Evolutionary conservation across 169 alveolate genomes (phyloP), one percentile per base, ranked within the genome.

Genomic region (Theileria luwenshuni): DNA sequence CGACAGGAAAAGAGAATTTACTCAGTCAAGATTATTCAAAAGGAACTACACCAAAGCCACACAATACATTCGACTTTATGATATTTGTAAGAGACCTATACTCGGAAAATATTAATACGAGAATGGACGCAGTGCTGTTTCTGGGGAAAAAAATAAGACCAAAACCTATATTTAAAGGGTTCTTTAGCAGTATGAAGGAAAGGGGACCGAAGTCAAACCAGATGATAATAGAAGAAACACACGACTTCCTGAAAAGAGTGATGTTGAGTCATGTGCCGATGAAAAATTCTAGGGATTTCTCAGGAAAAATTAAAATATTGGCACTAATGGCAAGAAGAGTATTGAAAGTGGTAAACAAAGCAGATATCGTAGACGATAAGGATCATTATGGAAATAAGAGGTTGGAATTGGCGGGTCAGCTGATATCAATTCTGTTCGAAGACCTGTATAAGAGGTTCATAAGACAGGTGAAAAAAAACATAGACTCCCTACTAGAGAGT

Each of bases 351-450:
- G 99, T 99, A 17, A 86, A 94, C 83, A 90, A 92, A 49, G 97
- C 95, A 69, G 96, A 94, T 35, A 84, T 94, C 28, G 67, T 84
- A 56, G 99, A 98, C 90, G 99, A 98, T 85, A 95, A 97, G 81
- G 99, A 98, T 84, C 98, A 98, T 85, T 98, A 97, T 90, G 99
- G 99, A 33, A 98, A 98, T 90, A 98, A 98, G 91, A 93, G 99
- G 76, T 90, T 98, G 70, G 99, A 98, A 91, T 90, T 97, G 51
- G 99, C 99, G 6, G 99, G 99, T 1, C 97, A 95, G 86, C 87
- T 98, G 72, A 92, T 98, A n/a, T 92, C 98, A 3, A 90, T 98
- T 43, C 86, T 98, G 47, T 98, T 98, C 84, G 99, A 98, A 91
- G 93, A 89, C 63, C 67, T 89, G n/a, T 89, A 79, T 56, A 90